phyloP scores from a whole-genome alignment of 2,329 filamentous ascomycete genomes.

The Clarireedia homoeocarpa region DNA sequence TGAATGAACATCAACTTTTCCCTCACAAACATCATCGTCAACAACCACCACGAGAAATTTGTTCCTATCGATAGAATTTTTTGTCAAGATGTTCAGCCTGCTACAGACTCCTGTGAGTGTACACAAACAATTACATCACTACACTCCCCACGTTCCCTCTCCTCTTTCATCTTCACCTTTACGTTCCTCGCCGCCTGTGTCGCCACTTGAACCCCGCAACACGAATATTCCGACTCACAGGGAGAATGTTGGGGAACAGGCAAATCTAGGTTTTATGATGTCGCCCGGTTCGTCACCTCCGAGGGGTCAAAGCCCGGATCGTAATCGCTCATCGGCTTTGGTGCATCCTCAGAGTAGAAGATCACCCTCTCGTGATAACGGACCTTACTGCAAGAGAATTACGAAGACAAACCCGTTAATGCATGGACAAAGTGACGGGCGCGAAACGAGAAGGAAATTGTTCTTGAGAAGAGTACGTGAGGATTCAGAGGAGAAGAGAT shows the following conservation, averaged over 20 bases:
- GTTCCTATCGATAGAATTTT: no score
- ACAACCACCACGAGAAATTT: no score
- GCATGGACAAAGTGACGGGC: constrained; percentile 47
- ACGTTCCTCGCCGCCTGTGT: constrained; percentile 5
- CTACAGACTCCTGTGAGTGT: constrained; percentile 1
- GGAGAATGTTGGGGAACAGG: not conserved
- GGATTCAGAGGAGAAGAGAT: constrained; percentile 50
- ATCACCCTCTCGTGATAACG: constrained; percentile 12
- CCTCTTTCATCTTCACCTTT: constrained; percentile 8
- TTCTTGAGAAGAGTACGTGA: constrained; percentile 63
- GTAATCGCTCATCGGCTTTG: constrained; percentile 1
- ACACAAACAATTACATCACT: constrained; percentile 6
- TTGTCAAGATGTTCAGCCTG: constrained; percentile 5
- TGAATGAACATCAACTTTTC: no score
- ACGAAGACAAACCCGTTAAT: constrained; percentile 56
- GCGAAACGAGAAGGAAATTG: constrained; percentile 55
- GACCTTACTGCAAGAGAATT: constrained; percentile 34
- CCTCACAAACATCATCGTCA: no score
- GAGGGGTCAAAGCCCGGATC: not conserved
- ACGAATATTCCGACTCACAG: not conserved
- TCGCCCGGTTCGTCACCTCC: not conserved
- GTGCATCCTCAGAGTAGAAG: not conserved
- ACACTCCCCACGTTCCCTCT: constrained; percentile 8
- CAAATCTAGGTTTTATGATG: not conserved
- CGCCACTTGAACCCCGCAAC: constrained; percentile 4